Evolutionary conservation across 2,329 filamentous ascomycete genomes (phyloP).

Genomic region (Eutypa lata): DNA sequence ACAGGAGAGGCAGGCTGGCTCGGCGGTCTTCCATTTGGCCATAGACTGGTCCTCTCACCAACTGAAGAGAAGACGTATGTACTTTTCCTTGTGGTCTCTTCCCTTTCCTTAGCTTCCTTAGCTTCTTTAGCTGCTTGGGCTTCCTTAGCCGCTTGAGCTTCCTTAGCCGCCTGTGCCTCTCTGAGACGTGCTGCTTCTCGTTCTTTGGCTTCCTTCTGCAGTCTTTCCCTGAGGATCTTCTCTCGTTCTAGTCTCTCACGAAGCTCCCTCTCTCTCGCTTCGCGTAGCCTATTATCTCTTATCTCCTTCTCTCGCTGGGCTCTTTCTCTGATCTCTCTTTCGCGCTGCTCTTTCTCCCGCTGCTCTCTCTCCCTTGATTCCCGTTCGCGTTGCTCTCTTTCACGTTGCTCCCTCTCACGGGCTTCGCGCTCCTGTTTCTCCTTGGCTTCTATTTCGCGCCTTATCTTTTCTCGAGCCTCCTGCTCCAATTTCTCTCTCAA

Average conservation of each 20-base stretch:
- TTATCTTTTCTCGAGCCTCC: slow-evolving; percentile 30
- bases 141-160: slow-evolving; percentile 31
- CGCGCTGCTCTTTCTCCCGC: slow-evolving; percentile 28
- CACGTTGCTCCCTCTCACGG: slow-evolving; percentile 27
- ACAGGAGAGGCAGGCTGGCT: slow-evolving; percentile 30
- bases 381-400: slow-evolving; percentile 30
- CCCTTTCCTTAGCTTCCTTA: slow-evolving; percentile 24
- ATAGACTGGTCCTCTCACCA: slow-evolving; percentile 68
- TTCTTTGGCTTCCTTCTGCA: slow-evolving; percentile 36
- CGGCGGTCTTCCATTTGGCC: slow-evolving; percentile 60
- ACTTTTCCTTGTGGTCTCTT: slow-evolving; percentile 39
- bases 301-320: slow-evolving; percentile 36
- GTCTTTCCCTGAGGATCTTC: slow-evolving; percentile 46
- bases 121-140: slow-evolving; percentile 18
- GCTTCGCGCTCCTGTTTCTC: slow-evolving; percentile 34
- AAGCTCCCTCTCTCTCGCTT: slow-evolving; percentile 26
- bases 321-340: slow-evolving; percentile 22
- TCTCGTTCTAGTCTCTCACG: slow-evolving; percentile 32
- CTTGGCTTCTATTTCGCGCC: slow-evolving; percentile 27
- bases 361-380: slow-evolving; percentile 30
- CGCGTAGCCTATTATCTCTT: slow-evolving; percentile 29
- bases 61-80: slow-evolving; percentile 63
- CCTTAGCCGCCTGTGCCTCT: slow-evolving; percentile 32
- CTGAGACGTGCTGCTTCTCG: slow-evolving; percentile 31
- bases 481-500: slow-evolving; percentile 34